phyloP scores from a whole-genome alignment of 345 rosid genomes.

The Cardiospermum halicacabum region DNA sequence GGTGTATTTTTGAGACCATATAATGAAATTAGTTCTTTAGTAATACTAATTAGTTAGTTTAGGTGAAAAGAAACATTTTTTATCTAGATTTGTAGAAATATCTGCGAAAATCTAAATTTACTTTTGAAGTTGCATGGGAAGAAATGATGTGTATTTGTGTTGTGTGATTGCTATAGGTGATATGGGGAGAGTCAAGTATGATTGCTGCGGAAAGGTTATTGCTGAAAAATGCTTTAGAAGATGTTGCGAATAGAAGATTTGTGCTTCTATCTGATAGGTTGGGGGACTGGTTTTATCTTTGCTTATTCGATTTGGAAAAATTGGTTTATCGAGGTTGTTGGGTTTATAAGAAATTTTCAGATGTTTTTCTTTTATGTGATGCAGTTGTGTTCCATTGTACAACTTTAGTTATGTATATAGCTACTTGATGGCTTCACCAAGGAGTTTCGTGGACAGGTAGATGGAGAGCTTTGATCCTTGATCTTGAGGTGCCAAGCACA shows the following conservation, averaged over 20 bases:
- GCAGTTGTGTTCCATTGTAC: constrained; percentile 91
- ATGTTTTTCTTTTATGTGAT: constrained; percentile 18
- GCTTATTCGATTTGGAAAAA: not conserved
- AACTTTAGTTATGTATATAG: constrained; percentile 75
- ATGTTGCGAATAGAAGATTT: constrained; percentile 84
- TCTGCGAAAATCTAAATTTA: not conserved
- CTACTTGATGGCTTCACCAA: constrained; percentile 72
- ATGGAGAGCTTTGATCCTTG: constrained; percentile 37
- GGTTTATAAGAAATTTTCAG: not conserved
- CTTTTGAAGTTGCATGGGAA: not conserved
- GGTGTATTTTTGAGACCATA: too few species aligned
- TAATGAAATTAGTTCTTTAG: too few species aligned
- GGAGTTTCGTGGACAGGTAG: constrained; percentile 96
- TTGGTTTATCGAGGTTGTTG: not conserved
- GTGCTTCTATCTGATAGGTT: constrained; percentile 93
- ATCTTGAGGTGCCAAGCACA: constrained; percentile 35
- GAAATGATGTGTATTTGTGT: not conserved
- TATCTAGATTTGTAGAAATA: too few species aligned
- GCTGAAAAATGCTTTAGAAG: constrained; percentile 63
- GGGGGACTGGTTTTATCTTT: not conserved
- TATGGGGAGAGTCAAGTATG: constrained; percentile 93
- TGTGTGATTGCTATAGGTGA: constrained; percentile 42
- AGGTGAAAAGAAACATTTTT: too few species aligned
- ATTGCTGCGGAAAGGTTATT: constrained; percentile 83
- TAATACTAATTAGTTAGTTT: too few species aligned